phyloP scores from a whole-genome alignment of 345 rosid species.

The Eucalyptus virginea region DNA sequence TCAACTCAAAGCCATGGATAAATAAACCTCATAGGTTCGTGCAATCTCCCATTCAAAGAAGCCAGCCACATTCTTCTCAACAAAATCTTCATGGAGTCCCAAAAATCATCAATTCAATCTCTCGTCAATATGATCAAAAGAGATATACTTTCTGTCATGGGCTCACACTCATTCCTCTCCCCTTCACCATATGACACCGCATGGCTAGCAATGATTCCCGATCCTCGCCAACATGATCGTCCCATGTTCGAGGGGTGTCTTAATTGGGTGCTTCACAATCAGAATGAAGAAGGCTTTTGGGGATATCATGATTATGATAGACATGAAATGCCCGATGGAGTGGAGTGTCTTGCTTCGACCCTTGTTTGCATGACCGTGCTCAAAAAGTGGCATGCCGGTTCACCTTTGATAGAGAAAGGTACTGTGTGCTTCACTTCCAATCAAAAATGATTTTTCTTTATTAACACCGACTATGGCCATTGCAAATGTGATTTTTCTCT shows the following conservation, averaged over 20 bases:
- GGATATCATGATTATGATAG: slow-evolving; percentile 13
- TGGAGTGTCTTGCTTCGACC: slow-evolving; percentile 31
- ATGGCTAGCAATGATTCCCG: slow-evolving; percentile 45
- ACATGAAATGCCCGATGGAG: neutral
- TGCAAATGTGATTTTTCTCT: neutral
- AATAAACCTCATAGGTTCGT: neutral
- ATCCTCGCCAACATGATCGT: neutral
- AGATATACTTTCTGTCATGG: neutral
- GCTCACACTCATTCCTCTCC: slow-evolving; percentile 23
- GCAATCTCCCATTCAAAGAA: neutral
- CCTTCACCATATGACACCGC: slow-evolving; percentile 51
- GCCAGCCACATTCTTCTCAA: neutral
- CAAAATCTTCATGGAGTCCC: neutral
- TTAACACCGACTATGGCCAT: neutral
- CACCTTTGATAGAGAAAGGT: slow-evolving; percentile 20
- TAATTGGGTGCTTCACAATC: slow-evolving; percentile 46
- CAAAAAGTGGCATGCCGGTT: slow-evolving; percentile 25
- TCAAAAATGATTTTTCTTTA: neutral
- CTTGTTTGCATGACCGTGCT: slow-evolving; percentile 45
- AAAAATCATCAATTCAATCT: neutral
- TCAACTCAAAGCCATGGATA: neutral
- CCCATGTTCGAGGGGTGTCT: slow-evolving; percentile 49
- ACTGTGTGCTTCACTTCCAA: neutral
- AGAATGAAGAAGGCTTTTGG: slow-evolving; percentile 40
- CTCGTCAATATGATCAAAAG: slow-evolving; percentile 12